Base-by-base conservation (phyloP, 352 stramenopile species). In the Pythium pectinolyticum region DNA sequence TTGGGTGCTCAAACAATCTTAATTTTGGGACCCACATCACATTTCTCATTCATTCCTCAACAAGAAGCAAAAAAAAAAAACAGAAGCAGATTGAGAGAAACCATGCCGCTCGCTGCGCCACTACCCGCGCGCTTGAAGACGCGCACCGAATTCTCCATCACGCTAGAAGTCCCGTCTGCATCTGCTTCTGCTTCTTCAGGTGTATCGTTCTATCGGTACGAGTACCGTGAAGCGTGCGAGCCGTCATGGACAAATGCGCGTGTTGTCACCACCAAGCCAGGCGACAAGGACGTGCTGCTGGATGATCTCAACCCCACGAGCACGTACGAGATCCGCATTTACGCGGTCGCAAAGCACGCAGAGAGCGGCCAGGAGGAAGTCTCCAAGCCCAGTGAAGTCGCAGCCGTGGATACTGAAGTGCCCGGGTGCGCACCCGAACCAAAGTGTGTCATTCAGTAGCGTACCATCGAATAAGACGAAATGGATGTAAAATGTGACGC, bases 241-340 rank as follows among this genome's bases (percentile, higher is more conserved):
- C 27, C 28, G 12, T 49, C 74, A 17, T 88, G 78, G 72, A 67
- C 72, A 22, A 55, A 70, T 11, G 67, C 69, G 5, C 67, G 77
- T 45, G 56, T 48, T 19, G 61, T 91, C 37, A 77, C 91, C 55
- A 69, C 74, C 15, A 54, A 75, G 39, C 28, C 69, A 0, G 73
- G 73, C 8, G 80, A 77, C 6, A 66, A 58, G 5, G 72, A 82
- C 28, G 77, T 92, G 48, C 27, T 90, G 63, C 74, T 95, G 52
- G 85, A 95, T 67, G 87, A 95, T 53, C 72, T 95, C 15, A 93
- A 93, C 74, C 87, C 87, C 27, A 94, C 87, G 41, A 90, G 85
- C 78, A 89, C 87, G 43, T 95, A 95, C 70, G 80, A 95, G 61
- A 81, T 95, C 58, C 85, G 87, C 45, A 72, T 95, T 46, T 91